Evolutionary conservation across 805 yeast genomes (phyloP).

Genomic region (Candida sakaeoensis): DNA sequence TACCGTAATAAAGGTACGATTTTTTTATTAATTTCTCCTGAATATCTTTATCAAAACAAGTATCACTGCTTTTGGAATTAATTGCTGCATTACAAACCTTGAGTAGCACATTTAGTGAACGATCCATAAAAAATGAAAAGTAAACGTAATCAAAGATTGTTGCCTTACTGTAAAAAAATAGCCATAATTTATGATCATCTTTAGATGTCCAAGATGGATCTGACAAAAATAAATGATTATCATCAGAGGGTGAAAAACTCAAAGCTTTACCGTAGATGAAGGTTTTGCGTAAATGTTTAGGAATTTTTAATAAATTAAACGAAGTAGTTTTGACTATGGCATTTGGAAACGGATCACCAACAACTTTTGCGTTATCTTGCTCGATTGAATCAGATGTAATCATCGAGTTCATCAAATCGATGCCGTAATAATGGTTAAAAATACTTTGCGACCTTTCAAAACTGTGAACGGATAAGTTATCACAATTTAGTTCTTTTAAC

Average conservation of each 20-base stretch:
- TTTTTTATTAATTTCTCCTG: conserved; percentile 27
- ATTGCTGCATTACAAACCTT: conserved; percentile 11
- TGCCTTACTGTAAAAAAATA: conserved; percentile 25
- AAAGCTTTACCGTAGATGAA: not conserved
- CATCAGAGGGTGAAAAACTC: not conserved
- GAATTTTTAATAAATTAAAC: not conserved
- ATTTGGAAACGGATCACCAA: conserved; percentile 9
- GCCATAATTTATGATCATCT: conserved; percentile 26
- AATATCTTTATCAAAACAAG: conserved; percentile 27
- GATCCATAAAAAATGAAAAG: conserved; percentile 35
- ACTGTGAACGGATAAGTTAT: conserved; percentile 3
- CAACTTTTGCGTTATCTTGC: not conserved
- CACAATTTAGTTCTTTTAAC: conserved; percentile 6
- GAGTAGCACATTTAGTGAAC: conserved; percentile 26
- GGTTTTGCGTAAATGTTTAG: not conserved
- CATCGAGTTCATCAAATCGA: not conserved
- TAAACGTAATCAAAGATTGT: conserved; percentile 24
- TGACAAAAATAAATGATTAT: not conserved
- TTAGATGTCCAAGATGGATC: conserved; percentile 25
- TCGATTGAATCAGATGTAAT: not conserved
- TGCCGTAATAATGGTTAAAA: conserved; percentile 3
- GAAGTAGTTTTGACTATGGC: not conserved
- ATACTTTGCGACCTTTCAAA: conserved; percentile 6
- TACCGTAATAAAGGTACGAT: conserved; percentile 32
- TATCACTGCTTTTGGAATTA: conserved; percentile 10